Percentiles rank a stretch among this genome's conserved stretches.
Evolutionary conservation across 2,329 filamentous ascomycete genomes (phyloP).

Genomic region (Neospermospora avenae): DNA sequence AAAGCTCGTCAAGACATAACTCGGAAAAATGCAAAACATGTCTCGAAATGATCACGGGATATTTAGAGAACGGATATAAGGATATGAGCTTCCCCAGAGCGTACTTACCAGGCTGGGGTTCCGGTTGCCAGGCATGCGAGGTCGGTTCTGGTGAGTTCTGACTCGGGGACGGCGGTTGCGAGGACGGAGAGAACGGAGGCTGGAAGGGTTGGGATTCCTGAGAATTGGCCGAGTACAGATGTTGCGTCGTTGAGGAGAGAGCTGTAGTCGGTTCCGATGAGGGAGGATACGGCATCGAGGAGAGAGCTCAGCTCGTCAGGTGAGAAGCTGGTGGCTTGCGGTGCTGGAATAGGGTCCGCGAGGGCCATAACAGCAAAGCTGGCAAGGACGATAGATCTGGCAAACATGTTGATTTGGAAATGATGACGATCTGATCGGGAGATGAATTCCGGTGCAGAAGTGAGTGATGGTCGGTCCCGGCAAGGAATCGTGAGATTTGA

Average conservation of each 20-base stretch:
- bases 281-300: constrained; percentile 4
- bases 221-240: background rate
- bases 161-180: constrained; percentile 14
- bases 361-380: constrained; percentile 7
- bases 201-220: constrained; percentile 17
- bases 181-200: constrained; percentile 15
- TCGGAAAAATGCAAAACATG: too few relatives aligned
- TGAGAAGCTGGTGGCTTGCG: constrained; percentile 2
- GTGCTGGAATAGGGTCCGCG: constrained; percentile 13
- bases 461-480: background rate
- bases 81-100: too few relatives aligned
- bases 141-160: background rate
- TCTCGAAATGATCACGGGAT: too few relatives aligned
- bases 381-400: constrained; percentile 12
- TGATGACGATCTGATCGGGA: too few relatives aligned
- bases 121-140: constrained; percentile 3
- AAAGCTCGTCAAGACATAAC: too few relatives aligned
- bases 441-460: background rate
- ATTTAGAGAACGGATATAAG: too few relatives aligned
- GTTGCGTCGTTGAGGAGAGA: background rate
- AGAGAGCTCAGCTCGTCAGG: constrained; percentile 8
- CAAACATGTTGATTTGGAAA: constrained; percentile 10
- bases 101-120: constrained; percentile 14
- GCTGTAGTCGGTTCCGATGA: background rate
- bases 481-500: background rate